phyloP scores from a whole-genome alignment of 2,329 filamentous ascomycete genomes.

The Pyricularia sp. region DNA sequence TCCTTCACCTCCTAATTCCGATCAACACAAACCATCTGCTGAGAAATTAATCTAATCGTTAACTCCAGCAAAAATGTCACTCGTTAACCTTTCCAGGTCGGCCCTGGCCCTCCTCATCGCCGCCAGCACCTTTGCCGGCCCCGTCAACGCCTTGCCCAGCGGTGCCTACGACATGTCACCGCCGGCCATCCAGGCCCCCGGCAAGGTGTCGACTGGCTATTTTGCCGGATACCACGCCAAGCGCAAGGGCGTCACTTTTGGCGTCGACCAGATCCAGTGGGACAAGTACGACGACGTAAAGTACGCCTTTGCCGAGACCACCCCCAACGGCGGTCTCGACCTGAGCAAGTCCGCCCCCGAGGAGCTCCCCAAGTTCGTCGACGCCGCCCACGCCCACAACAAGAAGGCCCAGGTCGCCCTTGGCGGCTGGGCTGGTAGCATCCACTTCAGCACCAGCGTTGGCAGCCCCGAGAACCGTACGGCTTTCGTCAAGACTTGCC shows the following conservation, averaged over 20 bases:
- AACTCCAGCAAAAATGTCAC: not conserved
- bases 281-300: conserved; percentile 20
- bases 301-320: conserved; percentile 21
- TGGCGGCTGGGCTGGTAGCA: conserved; percentile 22
- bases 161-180: not conserved
- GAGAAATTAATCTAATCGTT: not conserved
- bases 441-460: conserved; percentile 11
- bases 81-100: conserved; percentile 1
- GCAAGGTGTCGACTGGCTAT: conserved; percentile 4
- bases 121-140: not conserved
- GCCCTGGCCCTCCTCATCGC: conserved; percentile 1
- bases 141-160: not conserved
- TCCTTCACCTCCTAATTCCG: not conserved
- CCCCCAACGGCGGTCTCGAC: conserved; percentile 13
- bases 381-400: conserved; percentile 6
- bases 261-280: conserved; percentile 10
- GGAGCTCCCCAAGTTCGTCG: conserved; percentile 19
- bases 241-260: conserved; percentile 4
- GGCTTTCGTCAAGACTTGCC: conserved; percentile 13
- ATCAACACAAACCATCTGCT: not conserved
- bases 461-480: conserved; percentile 8
- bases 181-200: no score
- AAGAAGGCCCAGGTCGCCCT: conserved; percentile 17
- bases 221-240: conserved; percentile 12
- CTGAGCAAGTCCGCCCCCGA: conserved; percentile 14